phyloP scores from a whole-genome alignment of 2,329 filamentous ascomycete species.

The Teratosphaeria destructans region DNA sequence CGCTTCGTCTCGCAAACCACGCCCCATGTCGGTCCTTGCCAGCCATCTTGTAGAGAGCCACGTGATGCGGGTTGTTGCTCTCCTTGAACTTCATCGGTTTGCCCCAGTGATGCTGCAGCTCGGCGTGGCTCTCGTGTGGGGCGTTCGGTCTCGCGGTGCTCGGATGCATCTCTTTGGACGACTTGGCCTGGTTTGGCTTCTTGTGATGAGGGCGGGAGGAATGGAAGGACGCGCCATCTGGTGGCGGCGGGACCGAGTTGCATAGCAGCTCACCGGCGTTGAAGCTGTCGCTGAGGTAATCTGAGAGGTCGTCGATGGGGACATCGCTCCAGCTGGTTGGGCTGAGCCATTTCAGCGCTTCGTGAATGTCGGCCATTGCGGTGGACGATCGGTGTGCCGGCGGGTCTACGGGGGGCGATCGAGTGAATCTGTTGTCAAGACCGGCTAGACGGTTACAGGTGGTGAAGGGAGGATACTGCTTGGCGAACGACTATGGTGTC shows the following conservation, averaged over 20 bases:
- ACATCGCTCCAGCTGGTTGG: constrained; percentile 37
- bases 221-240: constrained; percentile 35
- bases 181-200: constrained; percentile 42
- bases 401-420: background rate
- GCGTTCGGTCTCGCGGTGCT: constrained; percentile 41
- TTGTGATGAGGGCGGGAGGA: constrained; percentile 46
- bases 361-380: constrained; percentile 33
- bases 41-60: constrained; percentile 69
- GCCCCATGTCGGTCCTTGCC: constrained; percentile 72
- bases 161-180: constrained; percentile 42
- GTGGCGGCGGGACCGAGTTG: constrained; percentile 60
- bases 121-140: constrained; percentile 42
- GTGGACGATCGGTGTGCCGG: background rate
- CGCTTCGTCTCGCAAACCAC: constrained; percentile 80
- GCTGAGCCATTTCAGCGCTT: constrained; percentile 34
- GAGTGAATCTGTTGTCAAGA: background rate
- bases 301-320: constrained; percentile 29
- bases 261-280: constrained; percentile 57
- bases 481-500: background rate
- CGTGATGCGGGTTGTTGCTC: constrained; percentile 63
- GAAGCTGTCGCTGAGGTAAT: constrained; percentile 33
- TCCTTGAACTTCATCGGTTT: constrained; percentile 67
- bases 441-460: background rate
- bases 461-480: background rate
- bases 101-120: constrained; percentile 70